Base-by-base conservation (phyloP, 345 rosid genomes). In the Psidium guajava region DNA sequence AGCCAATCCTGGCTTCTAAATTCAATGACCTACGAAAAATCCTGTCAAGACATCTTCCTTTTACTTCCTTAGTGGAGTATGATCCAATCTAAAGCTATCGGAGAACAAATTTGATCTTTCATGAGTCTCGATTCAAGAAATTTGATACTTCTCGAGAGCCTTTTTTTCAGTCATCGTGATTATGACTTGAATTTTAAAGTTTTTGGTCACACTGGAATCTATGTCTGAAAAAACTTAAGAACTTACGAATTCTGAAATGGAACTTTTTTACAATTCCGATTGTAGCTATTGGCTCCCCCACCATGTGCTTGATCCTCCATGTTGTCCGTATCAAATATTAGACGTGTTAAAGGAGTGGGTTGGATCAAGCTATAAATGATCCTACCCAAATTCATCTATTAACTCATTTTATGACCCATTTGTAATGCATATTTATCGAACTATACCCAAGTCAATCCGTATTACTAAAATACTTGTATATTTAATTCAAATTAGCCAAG, bases 181-280 rank as follows among this genome's bases (percentile, higher is more conserved):
- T 57, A 25, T 25, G n/a, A 57, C 6, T 11, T 57, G 1, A 24
- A 57, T 57, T 2, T 57, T 51, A 51, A 51, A 11, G 11, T 51
- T 51, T 51, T 51, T 51, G 13, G 14, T 51, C 14, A 51, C 14
- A 13, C 53, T 51, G 1, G 3, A 2, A 57, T 11, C 3, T 25
- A 25, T 11, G 0, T 25, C 28, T 24, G 12, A 57, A 57, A 57
- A 57, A 6, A 25, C 28, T 11, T 4, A 7, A 24, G 64, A 57
- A 1, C 32, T 57, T 25, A 27, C 25, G 64, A 57, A 25, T 25
- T 11, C 1, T 6, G 3, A 0, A 57, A 25, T 0, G 3, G 15
- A 25, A 27, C 64, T 25, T 11, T 22, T 57, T 0, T 25, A 11
- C 15, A 25, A 27, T 28, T 57, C 8, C 1, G 64, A 28, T 25